Percentiles rank a stretch among this genome's conserved stretches.
These are phyloP conservation scores for Darksidea phi DNA, from an alignment of 495 filamentous ascomycete genomes.

Conservation along the genomic window DNA sequence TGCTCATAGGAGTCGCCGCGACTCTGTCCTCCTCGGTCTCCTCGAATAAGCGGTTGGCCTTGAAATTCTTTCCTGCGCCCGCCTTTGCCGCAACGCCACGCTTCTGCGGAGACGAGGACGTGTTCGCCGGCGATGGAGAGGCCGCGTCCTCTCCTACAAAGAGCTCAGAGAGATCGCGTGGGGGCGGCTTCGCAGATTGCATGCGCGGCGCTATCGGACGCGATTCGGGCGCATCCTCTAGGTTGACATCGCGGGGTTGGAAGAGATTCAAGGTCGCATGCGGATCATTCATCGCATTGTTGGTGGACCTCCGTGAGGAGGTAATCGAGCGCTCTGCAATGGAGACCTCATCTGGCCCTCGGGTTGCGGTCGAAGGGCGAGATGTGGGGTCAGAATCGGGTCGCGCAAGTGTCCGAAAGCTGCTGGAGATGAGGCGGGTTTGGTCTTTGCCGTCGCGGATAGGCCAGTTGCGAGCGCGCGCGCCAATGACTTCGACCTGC, in stretches of 20 bases:
- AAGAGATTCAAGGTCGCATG: conserved; percentile 77
- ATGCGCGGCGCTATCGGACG: conserved; percentile 53
- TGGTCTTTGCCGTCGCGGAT: conserved; percentile 89
- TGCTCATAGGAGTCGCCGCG: conserved; percentile 44
- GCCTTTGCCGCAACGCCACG: conserved; percentile 58
- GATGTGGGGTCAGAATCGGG: conserved; percentile 26
- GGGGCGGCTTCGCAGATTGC: conserved; percentile 60
- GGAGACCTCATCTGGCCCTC: conserved; percentile 30
- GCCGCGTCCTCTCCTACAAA: conserved; percentile 53
- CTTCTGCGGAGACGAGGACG: conserved; percentile 51
- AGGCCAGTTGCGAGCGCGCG: conserved; percentile 85
- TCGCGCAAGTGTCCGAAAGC: conserved; percentile 34
- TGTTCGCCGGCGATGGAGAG: conserved; percentile 24
- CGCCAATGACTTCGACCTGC: conserved; percentile 89
- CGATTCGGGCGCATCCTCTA: conserved; percentile 46
- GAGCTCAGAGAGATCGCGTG: conserved; percentile 62
- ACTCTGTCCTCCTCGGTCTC: conserved; percentile 49
- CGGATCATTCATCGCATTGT: conserved; percentile 58
- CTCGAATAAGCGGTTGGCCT: conserved; percentile 68
- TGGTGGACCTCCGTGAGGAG: conserved; percentile 47
- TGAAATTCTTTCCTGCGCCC: conserved; percentile 69
- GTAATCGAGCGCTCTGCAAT: conserved; percentile 47
- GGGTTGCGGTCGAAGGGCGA: conserved; percentile 25
- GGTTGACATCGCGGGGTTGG: conserved; percentile 56
- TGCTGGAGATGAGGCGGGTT: conserved; percentile 63